These are phyloP conservation scores for Phytophthora agathidicida DNA, from an alignment of 352 stramenopile genomes.

Conservation along the genomic window DNA sequence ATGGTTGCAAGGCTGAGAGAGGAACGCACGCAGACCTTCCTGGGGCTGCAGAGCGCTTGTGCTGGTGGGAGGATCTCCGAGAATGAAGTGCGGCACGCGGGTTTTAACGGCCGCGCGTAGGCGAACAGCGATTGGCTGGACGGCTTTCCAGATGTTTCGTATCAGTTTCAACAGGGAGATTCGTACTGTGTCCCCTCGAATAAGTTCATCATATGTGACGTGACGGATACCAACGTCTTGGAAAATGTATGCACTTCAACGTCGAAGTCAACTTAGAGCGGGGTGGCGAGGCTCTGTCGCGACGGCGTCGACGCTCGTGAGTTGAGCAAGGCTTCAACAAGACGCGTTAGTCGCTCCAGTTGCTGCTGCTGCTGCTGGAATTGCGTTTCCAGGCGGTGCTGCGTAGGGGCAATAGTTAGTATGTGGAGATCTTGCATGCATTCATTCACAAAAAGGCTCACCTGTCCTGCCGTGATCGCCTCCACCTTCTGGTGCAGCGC, in stretches of 20 bases:
- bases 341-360: conserved; percentile 38
- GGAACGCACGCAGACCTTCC: conserved; percentile 29
- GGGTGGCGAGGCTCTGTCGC: not conserved
- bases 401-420: conserved; percentile 1
- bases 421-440: not conserved
- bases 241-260: conserved; percentile 22
- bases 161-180: conserved; percentile 5
- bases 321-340: conserved; percentile 35
- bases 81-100: conserved; percentile 16
- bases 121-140: conserved; percentile 13
- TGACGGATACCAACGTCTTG: not conserved
- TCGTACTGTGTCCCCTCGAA: not conserved
- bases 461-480: conserved; percentile 38
- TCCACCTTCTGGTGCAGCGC: conserved; percentile 44
- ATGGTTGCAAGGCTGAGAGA: conserved; percentile 9
- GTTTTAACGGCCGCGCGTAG: conserved; percentile 21
- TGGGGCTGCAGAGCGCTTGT: conserved; percentile 4
- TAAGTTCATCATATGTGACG: conserved; percentile 15
- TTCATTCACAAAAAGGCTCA: conserved; percentile 7
- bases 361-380: conserved; percentile 45
- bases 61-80: conserved; percentile 8
- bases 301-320: conserved; percentile 2
- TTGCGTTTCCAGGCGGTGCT: conserved; percentile 47
- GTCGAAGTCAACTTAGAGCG: conserved; percentile 21
- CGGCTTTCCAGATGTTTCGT: not conserved